Base-by-base conservation (phyloP, 345 rosid species). In the Toxicodendron radicans region DNA sequence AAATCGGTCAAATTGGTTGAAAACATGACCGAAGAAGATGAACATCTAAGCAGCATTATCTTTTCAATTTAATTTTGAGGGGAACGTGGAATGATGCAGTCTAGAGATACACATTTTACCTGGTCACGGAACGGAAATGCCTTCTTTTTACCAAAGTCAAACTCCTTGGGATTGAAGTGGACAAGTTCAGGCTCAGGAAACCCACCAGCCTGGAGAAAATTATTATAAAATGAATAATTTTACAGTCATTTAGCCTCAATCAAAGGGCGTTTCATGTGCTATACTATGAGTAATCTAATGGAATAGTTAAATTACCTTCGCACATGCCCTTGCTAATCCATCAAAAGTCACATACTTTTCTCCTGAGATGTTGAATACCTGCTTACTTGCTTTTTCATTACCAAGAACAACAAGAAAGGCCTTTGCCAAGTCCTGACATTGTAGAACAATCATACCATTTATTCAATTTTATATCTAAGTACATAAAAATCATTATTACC, bases 51-150 rank as follows among this genome's bases (percentile, higher is more conserved):
- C 30, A 27, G 30, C 30, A 27, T 27, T 27, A 27, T 27, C 30
- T 27, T 27, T 27, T 27, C 30, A 27, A 27, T 27, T 27, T 27
- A 27, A 27, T 27, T 27, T 27, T 27, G 30, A 27, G 2, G 30
- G 30, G 30, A 1, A 27, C 30, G 2, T 27, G 30, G 30, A 27
- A 27, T 27, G 30, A 27, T 1, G 2, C 30, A 27, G 30, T 27
- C 30, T 27, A 27, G 30, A 27, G 30, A 27, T 27, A 27, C 30
- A 38, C 6, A 38, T 0, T 38, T 80, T 87, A 91, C 99, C 98
- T 90, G 96, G 74, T 95, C 98, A 13, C 99, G 92, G 92, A 93
- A 95, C 56, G 98, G 99, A 80, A 95, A 95, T 11, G 99, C 90
- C 82, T 95, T 93, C 93, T 95, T 95, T 79, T 95, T 93, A 17